Conservation (phyloP, 257 asterid genomes). For the Perilla frutescens region DNA sequence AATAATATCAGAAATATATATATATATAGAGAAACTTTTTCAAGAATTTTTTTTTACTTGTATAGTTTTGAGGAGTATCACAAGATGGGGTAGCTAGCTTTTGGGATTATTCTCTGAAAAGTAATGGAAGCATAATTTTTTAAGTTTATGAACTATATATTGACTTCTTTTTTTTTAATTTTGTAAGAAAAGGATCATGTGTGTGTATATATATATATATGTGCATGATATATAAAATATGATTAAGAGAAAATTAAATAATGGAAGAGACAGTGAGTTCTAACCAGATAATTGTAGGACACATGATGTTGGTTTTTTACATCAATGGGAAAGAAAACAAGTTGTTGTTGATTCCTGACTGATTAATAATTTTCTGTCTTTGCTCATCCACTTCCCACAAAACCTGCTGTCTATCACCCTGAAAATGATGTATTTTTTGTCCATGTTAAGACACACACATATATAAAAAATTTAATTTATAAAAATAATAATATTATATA, state of each 20-base stretch:
- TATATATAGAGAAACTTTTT: too few relatives aligned
- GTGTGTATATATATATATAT: too few relatives aligned
- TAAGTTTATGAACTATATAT: too few relatives aligned
- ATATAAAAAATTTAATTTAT: not conserved
- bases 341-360: slow-evolving; percentile 55
- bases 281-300: slow-evolving; percentile 55
- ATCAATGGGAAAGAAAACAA: slow-evolving; percentile 64
- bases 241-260: not conserved
- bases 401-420: slow-evolving; percentile 68
- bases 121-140: too few relatives aligned
- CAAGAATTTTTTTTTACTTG: too few relatives aligned
- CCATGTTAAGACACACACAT: slow-evolving; percentile 8
- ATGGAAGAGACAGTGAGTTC: slow-evolving; percentile 27
- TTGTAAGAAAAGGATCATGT: too few relatives aligned
- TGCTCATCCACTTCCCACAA: slow-evolving; percentile 74
- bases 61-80: too few relatives aligned
- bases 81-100: too few relatives aligned
- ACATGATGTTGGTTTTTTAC: slow-evolving; percentile 32
- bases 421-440: slow-evolving; percentile 45
- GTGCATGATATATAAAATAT: not conserved
- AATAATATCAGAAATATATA: too few relatives aligned
- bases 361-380: slow-evolving; percentile 56
- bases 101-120: too few relatives aligned
- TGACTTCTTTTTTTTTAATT: too few relatives aligned
- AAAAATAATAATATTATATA: not conserved